Percentiles rank a stretch among this genome's conserved stretches.
These are phyloP conservation scores for Porcisia hertigi DNA, from an alignment of 208 protist genomes.

Conservation along the genomic window DNA sequence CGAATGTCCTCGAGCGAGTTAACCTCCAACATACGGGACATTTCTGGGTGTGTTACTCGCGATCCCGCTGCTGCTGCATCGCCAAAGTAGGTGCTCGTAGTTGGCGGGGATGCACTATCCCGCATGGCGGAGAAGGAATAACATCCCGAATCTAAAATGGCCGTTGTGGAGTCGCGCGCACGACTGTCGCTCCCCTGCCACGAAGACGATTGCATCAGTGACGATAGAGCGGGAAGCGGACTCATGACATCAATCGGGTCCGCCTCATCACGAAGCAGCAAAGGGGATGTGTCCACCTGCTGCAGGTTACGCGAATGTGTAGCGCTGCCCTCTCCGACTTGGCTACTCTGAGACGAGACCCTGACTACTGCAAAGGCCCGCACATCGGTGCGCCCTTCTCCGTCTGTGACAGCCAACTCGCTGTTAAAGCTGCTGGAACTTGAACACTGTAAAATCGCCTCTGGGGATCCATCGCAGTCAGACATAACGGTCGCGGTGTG, in stretches of 20 bases:
- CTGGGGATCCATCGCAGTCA: background rate
- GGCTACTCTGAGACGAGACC: background rate
- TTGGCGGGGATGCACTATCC: conserved; percentile 15
- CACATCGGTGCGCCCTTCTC: background rate
- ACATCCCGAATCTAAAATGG: background rate
- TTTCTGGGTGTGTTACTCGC: background rate
- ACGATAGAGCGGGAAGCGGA: background rate
- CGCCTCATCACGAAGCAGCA: background rate
- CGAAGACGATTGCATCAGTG: background rate
- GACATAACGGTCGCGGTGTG: background rate
- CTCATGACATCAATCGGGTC: background rate
- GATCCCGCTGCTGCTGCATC: background rate
- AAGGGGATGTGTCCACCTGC: background rate
- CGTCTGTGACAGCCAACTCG: background rate
- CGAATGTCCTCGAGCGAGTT: background rate
- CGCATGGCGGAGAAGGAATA: conserved; percentile 10
- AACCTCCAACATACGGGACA: background rate
- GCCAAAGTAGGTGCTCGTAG: conserved; percentile 18
- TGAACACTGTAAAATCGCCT: conserved; percentile 8
- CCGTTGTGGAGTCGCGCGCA: background rate
- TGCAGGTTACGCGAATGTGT: background rate
- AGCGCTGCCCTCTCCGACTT: background rate
- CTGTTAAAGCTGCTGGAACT: conserved; percentile 24
- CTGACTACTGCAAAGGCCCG: background rate
- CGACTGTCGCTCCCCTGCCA: background rate